Evolutionary conservation across 2,329 filamentous ascomycete species (phyloP), one percentile per base, ranked within the genome.

Genomic region (Colletotrichum karsti): DNA sequence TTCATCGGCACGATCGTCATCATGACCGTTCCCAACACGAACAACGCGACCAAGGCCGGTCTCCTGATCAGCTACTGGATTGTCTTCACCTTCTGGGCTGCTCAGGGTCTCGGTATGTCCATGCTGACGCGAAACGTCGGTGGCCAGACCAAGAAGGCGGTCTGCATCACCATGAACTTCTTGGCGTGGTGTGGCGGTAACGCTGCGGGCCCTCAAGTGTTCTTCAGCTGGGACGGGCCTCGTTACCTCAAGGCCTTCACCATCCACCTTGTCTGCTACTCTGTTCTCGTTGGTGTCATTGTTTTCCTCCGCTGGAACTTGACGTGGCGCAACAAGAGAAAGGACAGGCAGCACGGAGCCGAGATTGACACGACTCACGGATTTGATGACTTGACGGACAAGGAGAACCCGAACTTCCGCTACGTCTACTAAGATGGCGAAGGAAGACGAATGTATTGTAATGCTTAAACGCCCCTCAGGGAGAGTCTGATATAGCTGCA

Each of bases 121-220:
- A 68, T 84, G 74, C 58, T 63, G 20, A 72, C 71, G 0, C 57
- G 57, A 20, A 60, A 60, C 44, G 57, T 60, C 22, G 57, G 57
- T 20, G 57, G 57, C 6, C 57, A 79, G 48, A 80, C 79, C 7
- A 81, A 81, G 70, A 81, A 80, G 62, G 77, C 79, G 69, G 77
- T 77, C 0, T 75, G 79, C 41, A 78, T 78, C 0, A 76, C 78
- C 0, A 70, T 80, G 65, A 74, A 77, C 28, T 81, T 81, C 61
- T 62, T 81, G 7, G 77, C 74, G 13, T 81, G 80, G 61, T 80
- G 77, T 41, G 73, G 75, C 7, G 80, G 80, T 3, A 82, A 82
- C 41, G 79, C 81, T 37, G 72, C 77, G 3, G 79, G 78, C 0
- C 79, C 79, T 18, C 75, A 79, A 41, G 74, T 81, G 42, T 82